Percentiles rank a stretch among this genome's conserved stretches.
Evolutionary conservation across 805 yeast genomes (phyloP).

Genomic region (Kluyveromyces aestuarii): DNA sequence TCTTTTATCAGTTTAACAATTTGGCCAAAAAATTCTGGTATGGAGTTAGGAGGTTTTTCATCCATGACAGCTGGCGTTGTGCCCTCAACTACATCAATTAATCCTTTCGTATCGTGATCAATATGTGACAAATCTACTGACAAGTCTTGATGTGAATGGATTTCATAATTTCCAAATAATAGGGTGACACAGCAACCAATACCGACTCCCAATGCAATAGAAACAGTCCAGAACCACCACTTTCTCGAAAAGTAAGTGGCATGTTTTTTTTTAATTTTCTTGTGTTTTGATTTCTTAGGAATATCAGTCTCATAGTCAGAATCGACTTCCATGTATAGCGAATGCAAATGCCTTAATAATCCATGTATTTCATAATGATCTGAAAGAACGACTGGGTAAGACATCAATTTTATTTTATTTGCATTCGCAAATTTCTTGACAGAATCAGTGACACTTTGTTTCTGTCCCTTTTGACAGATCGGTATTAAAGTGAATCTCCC

Average conservation of each 20-base stretch:
- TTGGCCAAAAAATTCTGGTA: slow-evolving; percentile 8
- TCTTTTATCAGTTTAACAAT: slow-evolving; percentile 10
- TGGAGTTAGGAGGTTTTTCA: background rate
- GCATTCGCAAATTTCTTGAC: slow-evolving; percentile 15
- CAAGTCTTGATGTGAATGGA: background rate
- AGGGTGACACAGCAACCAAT: slow-evolving; percentile 17
- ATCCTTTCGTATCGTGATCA: slow-evolving; percentile 6
- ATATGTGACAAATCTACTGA: slow-evolving; percentile 4
- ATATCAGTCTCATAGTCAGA: slow-evolving; percentile 9
- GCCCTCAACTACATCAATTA: background rate
- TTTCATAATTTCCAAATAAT: background rate
- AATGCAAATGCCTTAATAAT: slow-evolving; percentile 14
- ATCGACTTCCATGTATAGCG: slow-evolving; percentile 8
- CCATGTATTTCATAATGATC: slow-evolving; percentile 16
- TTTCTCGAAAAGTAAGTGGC: background rate
- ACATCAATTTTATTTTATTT: slow-evolving; percentile 14
- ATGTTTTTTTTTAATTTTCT: slow-evolving; percentile 3
- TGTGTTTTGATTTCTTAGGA: slow-evolving; percentile 5
- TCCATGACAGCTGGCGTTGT: background rate
- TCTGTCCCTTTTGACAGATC: slow-evolving; percentile 22
- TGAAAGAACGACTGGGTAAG: slow-evolving; percentile 17
- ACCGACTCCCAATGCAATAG: slow-evolving; percentile 25
- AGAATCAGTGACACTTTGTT: slow-evolving; percentile 18
- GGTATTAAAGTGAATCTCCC: slow-evolving; percentile 17
- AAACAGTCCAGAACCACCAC: slow-evolving; percentile 21